Evolutionary conservation across 306 rosid genomes (phyloP).

Genomic region (Citrullus colocynthis): DNA sequence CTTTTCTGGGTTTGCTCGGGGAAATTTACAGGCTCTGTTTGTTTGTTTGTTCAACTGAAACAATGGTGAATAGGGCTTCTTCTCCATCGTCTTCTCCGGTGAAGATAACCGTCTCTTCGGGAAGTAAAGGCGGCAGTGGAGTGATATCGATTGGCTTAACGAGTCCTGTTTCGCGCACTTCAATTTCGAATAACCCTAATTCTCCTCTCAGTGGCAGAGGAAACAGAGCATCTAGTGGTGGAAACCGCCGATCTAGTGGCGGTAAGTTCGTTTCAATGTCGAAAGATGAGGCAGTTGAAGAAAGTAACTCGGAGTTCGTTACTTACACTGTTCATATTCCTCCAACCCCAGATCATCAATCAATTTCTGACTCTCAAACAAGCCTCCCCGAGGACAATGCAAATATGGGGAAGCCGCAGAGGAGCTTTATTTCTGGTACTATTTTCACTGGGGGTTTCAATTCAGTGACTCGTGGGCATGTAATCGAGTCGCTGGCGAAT

Average conservation of each 20-base stretch:
- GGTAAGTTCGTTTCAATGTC: conserved; percentile 26
- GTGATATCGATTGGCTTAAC: conserved; percentile 59
- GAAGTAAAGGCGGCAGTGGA: conserved; percentile 34
- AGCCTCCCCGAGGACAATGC: conserved; percentile 30
- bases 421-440: conserved; percentile 54
- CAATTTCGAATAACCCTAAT: conserved; percentile 48
- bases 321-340: conserved; percentile 79
- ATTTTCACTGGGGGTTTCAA: conserved; percentile 69
- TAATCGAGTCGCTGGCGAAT: conserved; percentile 38
- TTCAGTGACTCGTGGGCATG: conserved; percentile 66
- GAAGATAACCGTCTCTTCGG: conserved; percentile 60
- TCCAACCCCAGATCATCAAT: conserved; percentile 68
- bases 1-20: neutral
- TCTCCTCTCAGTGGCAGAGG: conserved; percentile 51
- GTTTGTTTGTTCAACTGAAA: neutral
- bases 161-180: conserved; percentile 59
- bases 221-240: conserved; percentile 21
- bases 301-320: conserved; percentile 32
- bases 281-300: conserved; percentile 25
- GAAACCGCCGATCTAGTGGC: conserved; percentile 28
- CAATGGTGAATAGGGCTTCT: conserved; percentile 44
- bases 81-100: conserved; percentile 74
- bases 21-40: neutral
- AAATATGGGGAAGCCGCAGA: conserved; percentile 14
- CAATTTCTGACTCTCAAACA: conserved; percentile 39